phyloP scores from a whole-genome alignment of 78 protist genomes.

The Speleostelium caveatum region DNA sequence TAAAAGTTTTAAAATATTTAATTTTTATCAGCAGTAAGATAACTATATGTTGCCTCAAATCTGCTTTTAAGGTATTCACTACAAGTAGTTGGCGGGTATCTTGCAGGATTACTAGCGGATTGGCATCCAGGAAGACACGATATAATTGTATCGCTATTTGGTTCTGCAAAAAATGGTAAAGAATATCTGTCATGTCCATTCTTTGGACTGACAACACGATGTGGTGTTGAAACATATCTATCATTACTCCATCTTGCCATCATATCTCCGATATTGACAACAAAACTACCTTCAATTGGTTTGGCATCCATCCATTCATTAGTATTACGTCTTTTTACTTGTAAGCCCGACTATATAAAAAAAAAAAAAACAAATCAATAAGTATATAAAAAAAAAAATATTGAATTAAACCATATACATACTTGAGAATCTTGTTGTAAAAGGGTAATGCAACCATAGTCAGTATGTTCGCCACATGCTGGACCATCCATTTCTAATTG shows the following conservation, averaged over 20 bases:
- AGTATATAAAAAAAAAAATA: no score
- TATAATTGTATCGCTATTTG: not conserved
- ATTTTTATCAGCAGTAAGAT: no score
- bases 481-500: not conserved
- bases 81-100: not conserved
- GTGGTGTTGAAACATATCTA: slow-evolving; percentile 7
- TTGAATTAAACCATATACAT: no score
- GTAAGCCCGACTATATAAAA: no score
- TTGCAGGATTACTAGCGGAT: not conserved
- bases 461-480: slow-evolving; percentile 13
- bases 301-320: slow-evolving; percentile 37
- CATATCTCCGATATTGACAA: slow-evolving; percentile 67
- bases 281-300: slow-evolving; percentile 7
- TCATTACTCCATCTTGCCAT: slow-evolving; percentile 34
- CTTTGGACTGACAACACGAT: slow-evolving; percentile 11
- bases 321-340: not conserved
- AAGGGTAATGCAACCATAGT: slow-evolving; percentile 2
- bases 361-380: no score
- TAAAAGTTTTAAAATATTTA: no score
- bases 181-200: slow-evolving; percentile 5
- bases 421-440: slow-evolving; percentile 2
- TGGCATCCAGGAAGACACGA: slow-evolving; percentile 3
- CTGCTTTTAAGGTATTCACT: not conserved
- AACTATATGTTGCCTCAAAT: slow-evolving; percentile 1
- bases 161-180: slow-evolving; percentile 32